Conservation (phyloP, 805 yeast genomes). For the Tetrapisispora phaffii region DNA sequence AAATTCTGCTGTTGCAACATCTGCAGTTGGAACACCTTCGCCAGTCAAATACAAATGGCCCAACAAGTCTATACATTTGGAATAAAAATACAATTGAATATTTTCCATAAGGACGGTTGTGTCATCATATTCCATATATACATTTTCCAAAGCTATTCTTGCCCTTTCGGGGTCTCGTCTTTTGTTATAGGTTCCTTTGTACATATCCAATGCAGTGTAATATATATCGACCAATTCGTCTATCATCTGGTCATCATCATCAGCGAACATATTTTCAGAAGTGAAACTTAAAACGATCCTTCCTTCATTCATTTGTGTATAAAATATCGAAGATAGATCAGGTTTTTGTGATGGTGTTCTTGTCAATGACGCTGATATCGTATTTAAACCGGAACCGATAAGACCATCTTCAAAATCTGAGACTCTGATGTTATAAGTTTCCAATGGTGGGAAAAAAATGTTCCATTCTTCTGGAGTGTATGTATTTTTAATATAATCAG, state of each 20-base stretch:
- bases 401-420: constrained; percentile 66
- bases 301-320: constrained; percentile 26
- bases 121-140: constrained; percentile 14
- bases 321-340: constrained; percentile 23
- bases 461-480: constrained; percentile 31
- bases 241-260: constrained; percentile 26
- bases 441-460: constrained; percentile 37
- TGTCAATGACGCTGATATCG: constrained; percentile 30
- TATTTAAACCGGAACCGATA: constrained; percentile 53
- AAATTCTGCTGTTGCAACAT: constrained; percentile 23
- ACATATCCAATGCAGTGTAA: constrained; percentile 38
- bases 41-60: constrained; percentile 72
- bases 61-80: constrained; percentile 36
- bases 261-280: constrained; percentile 6
- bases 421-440: constrained; percentile 41
- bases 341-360: constrained; percentile 29
- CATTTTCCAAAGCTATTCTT: constrained; percentile 24
- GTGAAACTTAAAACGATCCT: constrained; percentile 12
- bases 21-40: constrained; percentile 44
- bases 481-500: constrained; percentile 33
- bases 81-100: constrained; percentile 27
- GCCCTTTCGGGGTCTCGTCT: constrained; percentile 41
- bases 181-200: constrained; percentile 49
- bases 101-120: constrained; percentile 16
- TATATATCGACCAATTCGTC: constrained; percentile 32